A percentile compares a stretch with the other conserved stretches of the same genome.
These are phyloP conservation scores for Sporothrix humicola DNA, from an alignment of 2,329 filamentous ascomycete genomes.

Conservation along the genomic window DNA sequence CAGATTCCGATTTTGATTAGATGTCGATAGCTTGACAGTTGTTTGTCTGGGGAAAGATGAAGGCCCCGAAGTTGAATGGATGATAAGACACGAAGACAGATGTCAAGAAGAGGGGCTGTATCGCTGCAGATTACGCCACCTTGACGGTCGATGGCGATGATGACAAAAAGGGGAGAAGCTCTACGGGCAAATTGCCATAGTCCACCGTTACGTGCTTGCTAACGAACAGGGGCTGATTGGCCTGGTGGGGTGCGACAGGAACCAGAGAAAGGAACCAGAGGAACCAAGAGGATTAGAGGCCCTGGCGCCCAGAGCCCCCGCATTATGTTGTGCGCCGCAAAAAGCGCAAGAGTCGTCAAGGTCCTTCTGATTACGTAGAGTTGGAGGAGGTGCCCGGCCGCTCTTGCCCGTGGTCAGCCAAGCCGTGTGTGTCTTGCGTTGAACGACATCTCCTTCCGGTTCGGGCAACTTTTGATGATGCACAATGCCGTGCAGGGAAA, in stretches of 20 bases:
- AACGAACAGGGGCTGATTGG: slow-evolving; percentile 36
- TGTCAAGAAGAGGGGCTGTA: not conserved
- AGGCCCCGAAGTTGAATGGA: not conserved
- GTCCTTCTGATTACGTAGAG: not conserved
- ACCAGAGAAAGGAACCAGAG: not conserved
- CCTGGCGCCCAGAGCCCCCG: not conserved
- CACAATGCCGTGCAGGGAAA: no score
- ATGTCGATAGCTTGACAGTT: not conserved
- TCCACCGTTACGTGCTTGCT: slow-evolving; percentile 34
- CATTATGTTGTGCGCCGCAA: slow-evolving; percentile 9
- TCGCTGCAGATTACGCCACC: slow-evolving; percentile 33
- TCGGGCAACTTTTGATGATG: not conserved
- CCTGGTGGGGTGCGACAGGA: not conserved
- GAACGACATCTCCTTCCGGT: slow-evolving; percentile 12
- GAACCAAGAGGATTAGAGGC: not conserved
- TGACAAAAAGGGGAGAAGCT: not conserved
- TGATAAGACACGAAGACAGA: not conserved
- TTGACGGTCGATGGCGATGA: slow-evolving; percentile 32
- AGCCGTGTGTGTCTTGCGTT: not conserved
- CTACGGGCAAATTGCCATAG: not conserved
- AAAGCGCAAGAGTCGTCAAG: not conserved
- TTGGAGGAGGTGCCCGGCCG: not conserved
- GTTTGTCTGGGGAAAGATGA: not conserved
- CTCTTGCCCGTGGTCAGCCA: slow-evolving; percentile 5
- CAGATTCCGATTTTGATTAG: not conserved